phyloP scores from a whole-genome alignment of 148 eudicot species.

The Beta vulgaris region DNA sequence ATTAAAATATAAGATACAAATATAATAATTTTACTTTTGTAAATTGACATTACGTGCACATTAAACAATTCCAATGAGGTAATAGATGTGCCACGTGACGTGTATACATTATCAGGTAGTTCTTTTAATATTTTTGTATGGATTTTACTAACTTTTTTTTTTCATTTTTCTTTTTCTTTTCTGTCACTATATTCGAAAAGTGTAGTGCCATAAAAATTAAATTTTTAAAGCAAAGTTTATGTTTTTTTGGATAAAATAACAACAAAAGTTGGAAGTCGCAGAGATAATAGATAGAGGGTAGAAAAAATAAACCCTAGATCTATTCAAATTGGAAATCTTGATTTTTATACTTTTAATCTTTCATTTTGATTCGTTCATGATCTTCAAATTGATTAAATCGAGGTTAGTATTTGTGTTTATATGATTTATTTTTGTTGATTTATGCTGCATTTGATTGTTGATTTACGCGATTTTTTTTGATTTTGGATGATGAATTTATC shows the following conservation, averaged over 20 bases:
- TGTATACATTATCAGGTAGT: too few species aligned
- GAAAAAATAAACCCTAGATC: conserved; percentile 27
- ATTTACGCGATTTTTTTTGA: not conserved
- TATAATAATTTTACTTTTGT: too few species aligned
- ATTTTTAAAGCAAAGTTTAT: not conserved
- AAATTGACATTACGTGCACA: too few species aligned
- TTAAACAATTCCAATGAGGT: too few species aligned
- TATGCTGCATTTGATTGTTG: not conserved
- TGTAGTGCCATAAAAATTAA: too few species aligned
- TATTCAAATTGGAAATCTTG: not conserved
- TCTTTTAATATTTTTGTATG: too few species aligned
- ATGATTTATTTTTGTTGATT: not conserved
- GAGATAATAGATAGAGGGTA: too few species aligned
- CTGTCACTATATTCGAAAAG: not conserved
- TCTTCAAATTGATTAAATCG: not conserved
- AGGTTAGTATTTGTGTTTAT: conserved; percentile 7
- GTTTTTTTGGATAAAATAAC: not conserved
- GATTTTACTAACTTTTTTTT: too few species aligned
- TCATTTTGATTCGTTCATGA: not conserved
- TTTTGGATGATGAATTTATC: not conserved
- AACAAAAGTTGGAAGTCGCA: too few species aligned
- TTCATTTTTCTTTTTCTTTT: not conserved
- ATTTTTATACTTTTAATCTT: not conserved
- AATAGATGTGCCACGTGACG: too few species aligned
- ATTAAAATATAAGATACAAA: too few species aligned